These are phyloP conservation scores for Colletotrichum cordylinicola DNA, from an alignment of 2,329 filamentous ascomycete species.

Conservation along the genomic window DNA sequence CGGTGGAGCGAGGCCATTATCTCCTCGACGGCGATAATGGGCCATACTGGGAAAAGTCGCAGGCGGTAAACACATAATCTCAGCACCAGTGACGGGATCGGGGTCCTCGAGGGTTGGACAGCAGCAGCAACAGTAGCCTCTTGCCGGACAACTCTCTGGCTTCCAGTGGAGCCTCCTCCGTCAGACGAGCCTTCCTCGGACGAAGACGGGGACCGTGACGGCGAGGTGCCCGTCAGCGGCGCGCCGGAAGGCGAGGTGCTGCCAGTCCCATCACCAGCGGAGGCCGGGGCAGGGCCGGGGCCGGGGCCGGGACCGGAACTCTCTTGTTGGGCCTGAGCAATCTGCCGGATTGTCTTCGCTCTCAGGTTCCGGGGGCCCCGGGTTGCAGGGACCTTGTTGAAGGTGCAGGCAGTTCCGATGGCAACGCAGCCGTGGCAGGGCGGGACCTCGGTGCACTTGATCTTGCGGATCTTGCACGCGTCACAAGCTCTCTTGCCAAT, in stretches of 20 bases:
- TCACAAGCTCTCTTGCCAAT: conserved; percentile 52
- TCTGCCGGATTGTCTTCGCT: conserved; percentile 49
- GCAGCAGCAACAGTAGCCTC: not conserved
- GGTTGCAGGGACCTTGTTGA: conserved; percentile 47
- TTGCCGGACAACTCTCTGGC: not conserved
- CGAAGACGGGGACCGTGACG: conserved; percentile 8
- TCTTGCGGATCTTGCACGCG: conserved; percentile 58
- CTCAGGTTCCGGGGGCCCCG: conserved; percentile 52
- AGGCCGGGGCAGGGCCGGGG: not conserved
- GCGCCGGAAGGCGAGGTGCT: not conserved
- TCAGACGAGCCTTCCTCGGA: conserved; percentile 9
- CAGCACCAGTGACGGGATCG: conserved; percentile 24
- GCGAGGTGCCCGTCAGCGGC: not conserved
- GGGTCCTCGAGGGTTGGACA: not conserved
- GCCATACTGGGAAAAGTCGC: conserved; percentile 59
- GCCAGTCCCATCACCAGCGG: not conserved
- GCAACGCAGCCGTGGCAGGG: conserved; percentile 52
- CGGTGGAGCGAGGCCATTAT: conserved; percentile 42
- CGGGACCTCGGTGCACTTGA: conserved; percentile 52
- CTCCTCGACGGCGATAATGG: conserved; percentile 50
- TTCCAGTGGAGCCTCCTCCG: not conserved
- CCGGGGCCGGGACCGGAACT: not conserved
- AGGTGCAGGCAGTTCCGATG: conserved; percentile 55
- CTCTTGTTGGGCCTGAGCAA: conserved; percentile 35
- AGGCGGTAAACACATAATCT: conserved; percentile 50